phyloP scores from a whole-genome alignment of 2,329 filamentous ascomycete genomes.

The Monilinia aucupariae region DNA sequence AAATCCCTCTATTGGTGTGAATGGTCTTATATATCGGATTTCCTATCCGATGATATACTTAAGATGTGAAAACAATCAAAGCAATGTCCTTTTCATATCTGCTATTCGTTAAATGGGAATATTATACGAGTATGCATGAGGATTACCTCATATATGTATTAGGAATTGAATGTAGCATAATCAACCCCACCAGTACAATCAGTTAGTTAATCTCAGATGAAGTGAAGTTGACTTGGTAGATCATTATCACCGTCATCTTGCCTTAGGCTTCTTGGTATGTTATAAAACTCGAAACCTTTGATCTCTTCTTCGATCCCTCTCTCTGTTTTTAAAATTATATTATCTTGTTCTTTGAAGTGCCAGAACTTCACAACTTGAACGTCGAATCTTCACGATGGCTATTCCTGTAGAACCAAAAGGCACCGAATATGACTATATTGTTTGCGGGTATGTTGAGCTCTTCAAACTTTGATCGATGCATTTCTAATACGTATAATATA shows the following conservation, averaged over 20 bases:
- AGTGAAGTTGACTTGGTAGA: too few relatives aligned
- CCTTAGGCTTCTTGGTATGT: background rate
- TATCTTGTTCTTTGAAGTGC: background rate
- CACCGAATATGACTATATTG: constrained; percentile 29
- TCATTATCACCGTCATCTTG: background rate
- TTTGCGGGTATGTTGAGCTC: constrained; percentile 26
- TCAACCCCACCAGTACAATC: background rate
- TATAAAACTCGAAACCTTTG: background rate
- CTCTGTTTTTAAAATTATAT: background rate
- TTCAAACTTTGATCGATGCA: background rate
- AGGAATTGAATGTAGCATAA: background rate
- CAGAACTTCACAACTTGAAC: background rate
- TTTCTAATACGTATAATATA: constrained; percentile 19
- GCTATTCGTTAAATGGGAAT: background rate
- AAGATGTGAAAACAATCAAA: too few relatives aligned
- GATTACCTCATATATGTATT: background rate
- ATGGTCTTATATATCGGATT: too few relatives aligned
- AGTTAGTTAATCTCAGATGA: background rate
- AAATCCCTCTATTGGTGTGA: too few relatives aligned
- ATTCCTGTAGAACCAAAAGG: constrained; percentile 21
- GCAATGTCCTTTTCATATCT: background rate
- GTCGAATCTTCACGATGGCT: constrained; percentile 10
- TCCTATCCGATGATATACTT: too few relatives aligned
- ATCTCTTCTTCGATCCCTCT: background rate
- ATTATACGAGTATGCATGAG: background rate